phyloP scores from a whole-genome alignment of 2,329 filamentous ascomycete genomes.

The Epichloe gansuensis region DNA sequence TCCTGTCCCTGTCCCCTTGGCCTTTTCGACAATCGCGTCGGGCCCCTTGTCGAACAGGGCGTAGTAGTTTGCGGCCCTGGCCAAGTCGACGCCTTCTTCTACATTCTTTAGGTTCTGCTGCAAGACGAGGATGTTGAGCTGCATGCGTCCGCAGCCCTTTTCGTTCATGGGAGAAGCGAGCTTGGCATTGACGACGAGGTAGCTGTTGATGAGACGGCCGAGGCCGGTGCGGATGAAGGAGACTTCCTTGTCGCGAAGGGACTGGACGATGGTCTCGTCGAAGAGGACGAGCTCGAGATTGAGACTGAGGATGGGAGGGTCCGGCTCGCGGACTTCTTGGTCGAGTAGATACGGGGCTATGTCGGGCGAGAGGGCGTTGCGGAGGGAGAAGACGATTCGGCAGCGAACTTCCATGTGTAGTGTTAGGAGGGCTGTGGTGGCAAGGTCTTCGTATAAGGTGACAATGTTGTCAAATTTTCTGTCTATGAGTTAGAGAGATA shows the following conservation, averaged over 20 bases:
- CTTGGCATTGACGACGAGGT: conserved; percentile 60
- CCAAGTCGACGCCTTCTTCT: conserved; percentile 55
- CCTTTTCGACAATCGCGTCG: conserved; percentile 51
- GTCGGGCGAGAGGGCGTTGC: conserved; percentile 47
- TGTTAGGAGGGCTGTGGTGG: conserved; percentile 66
- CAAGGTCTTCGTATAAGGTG: conserved; percentile 69
- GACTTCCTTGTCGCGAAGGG: conserved; percentile 59
- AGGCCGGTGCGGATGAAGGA: conserved; percentile 68
- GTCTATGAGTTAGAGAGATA: conserved; percentile 16
- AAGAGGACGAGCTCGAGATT: conserved; percentile 78
- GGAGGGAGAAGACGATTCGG: conserved; percentile 70
- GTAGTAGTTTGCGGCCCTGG: conserved; percentile 55
- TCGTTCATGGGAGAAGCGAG: conserved; percentile 73
- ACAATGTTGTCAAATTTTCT: conserved; percentile 82
- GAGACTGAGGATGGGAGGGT: conserved; percentile 68
- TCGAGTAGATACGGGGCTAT: conserved; percentile 53
- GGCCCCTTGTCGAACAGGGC: conserved; percentile 53
- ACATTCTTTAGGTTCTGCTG: conserved; percentile 97
- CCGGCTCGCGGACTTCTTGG: conserved; percentile 64
- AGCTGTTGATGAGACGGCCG: conserved; percentile 64
- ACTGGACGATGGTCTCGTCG: conserved; percentile 67
- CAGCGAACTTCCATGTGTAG: conserved; percentile 82
- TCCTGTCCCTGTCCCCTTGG: conserved; percentile 33
- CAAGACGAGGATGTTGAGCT: conserved; percentile 85
- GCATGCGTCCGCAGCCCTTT: conserved; percentile 74